Evolutionary conservation across 257 asterid genomes (phyloP).

Genomic region (Cordia subcordata): DNA sequence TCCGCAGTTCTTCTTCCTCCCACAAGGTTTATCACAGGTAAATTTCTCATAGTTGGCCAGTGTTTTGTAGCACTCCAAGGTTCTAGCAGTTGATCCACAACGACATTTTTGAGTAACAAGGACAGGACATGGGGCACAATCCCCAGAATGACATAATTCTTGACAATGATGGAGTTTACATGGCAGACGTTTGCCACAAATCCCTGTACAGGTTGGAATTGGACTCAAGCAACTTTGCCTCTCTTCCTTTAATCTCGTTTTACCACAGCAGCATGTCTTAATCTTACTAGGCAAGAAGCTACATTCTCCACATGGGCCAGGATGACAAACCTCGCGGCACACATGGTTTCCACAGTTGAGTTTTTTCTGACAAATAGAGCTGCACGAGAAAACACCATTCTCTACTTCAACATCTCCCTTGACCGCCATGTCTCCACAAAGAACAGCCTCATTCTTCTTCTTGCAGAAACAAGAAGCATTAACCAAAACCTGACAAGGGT

Average conservation of each 20-base stretch:
- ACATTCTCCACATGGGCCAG: constrained; percentile 91
- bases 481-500: constrained; percentile 64
- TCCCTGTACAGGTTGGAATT: constrained; percentile 72
- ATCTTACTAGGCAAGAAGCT: constrained; percentile 62
- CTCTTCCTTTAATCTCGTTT: constrained; percentile 55
- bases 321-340: constrained; percentile 78
- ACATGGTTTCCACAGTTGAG: constrained; percentile 75
- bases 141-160: constrained; percentile 72
- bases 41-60: constrained; percentile 39
- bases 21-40: constrained; percentile 85
- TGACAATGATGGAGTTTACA: constrained; percentile 71
- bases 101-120: constrained; percentile 83
- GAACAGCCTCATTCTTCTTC: constrained; percentile 65
- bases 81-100: constrained; percentile 81
- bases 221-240: constrained; percentile 78
- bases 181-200: constrained; percentile 66
- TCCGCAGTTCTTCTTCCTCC: constrained; percentile 88
- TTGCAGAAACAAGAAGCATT: constrained; percentile 88
- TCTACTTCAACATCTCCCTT: constrained; percentile 66
- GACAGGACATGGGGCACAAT: constrained; percentile 67
- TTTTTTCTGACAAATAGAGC: constrained; percentile 50
- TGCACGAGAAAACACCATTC: constrained; percentile 82
- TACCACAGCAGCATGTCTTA: constrained; percentile 83
- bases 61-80: constrained; percentile 77
- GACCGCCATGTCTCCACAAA: constrained; percentile 74